phyloP scores from a whole-genome alignment of 1,284 basidiomycete species.

The Trichosporon faecale region DNA sequence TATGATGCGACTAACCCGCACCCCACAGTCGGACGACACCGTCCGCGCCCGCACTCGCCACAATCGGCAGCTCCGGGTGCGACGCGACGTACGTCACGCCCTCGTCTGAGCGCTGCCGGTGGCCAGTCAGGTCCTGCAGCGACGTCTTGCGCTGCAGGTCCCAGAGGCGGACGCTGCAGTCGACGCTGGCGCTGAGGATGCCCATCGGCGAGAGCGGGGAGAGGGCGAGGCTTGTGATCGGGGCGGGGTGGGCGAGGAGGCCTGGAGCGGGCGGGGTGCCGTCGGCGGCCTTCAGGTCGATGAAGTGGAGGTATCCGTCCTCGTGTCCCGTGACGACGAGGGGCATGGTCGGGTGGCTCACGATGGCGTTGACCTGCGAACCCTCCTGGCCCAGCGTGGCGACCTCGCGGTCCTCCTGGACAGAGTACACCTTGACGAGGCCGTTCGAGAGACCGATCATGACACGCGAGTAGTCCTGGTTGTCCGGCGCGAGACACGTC shows the following conservation, averaged over 20 bases:
- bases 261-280: slow-evolving; percentile 72
- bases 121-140: slow-evolving; percentile 80
- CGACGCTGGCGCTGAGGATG: slow-evolving; percentile 85
- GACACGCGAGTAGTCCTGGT: slow-evolving; percentile 51
- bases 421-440: slow-evolving; percentile 83
- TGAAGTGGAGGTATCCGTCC: slow-evolving; percentile 87
- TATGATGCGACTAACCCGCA: slow-evolving; percentile 22
- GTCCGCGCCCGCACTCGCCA: slow-evolving; percentile 91
- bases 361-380: slow-evolving; percentile 83
- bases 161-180: slow-evolving; percentile 94
- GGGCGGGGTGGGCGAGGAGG: slow-evolving; percentile 85
- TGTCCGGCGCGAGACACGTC: slow-evolving; percentile 63
- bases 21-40: slow-evolving; percentile 82
- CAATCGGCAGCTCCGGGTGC: slow-evolving; percentile 76
- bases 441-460: slow-evolving; percentile 84
- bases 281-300: slow-evolving; percentile 68
- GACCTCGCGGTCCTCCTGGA: slow-evolving; percentile 78
- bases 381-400: slow-evolving; percentile 58
- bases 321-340: slow-evolving; percentile 87
- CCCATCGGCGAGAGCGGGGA: slow-evolving; percentile 67
- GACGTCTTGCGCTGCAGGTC: slow-evolving; percentile 66
- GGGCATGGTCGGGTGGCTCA: slow-evolving; percentile 86
- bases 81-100: slow-evolving; percentile 64
- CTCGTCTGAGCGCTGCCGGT: slow-evolving; percentile 82
- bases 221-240: slow-evolving; percentile 84